These are phyloP conservation scores for Lojkania enalia DNA, from an alignment of 2,329 filamentous ascomycete genomes.

Conservation along the genomic window DNA sequence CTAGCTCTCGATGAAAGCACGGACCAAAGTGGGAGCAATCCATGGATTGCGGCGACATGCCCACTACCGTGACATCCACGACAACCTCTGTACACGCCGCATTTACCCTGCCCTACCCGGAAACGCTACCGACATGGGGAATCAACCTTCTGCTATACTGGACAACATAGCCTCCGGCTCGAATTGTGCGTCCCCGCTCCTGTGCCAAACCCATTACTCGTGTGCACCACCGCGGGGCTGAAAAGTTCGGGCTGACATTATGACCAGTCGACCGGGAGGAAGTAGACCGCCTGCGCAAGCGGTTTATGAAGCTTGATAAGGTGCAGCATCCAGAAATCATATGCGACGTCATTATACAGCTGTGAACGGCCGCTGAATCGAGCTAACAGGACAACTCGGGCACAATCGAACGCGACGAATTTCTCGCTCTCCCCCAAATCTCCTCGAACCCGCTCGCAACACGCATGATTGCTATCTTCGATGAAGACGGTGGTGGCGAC, in stretches of 20 bases:
- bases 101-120: constrained; percentile 14
- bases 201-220: constrained; percentile 17
- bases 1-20: not conserved
- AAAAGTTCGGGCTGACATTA: constrained; percentile 30
- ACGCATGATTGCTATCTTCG: constrained; percentile 98
- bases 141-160: constrained; percentile 69
- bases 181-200: constrained; percentile 70
- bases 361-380: not conserved
- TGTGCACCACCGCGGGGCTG: constrained; percentile 32
- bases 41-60: not conserved
- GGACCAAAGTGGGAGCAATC: not conserved
- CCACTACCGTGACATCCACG: not conserved
- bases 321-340: constrained; percentile 57
- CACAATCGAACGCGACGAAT: constrained; percentile 98
- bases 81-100: constrained; percentile 17
- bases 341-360: not conserved
- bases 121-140: constrained; percentile 50
- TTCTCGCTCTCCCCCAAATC: constrained; percentile 94
- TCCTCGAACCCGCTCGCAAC: constrained; percentile 97
- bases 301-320: constrained; percentile 99
- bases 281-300: constrained; percentile 91
- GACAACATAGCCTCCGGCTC: constrained; percentile 96
- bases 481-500: constrained; percentile 95
- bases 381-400: constrained; percentile 85
- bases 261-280: constrained; percentile 89